Base-by-base conservation (phyloP, 495 filamentous ascomycete genomes). In the Acidiella bohemica region DNA sequence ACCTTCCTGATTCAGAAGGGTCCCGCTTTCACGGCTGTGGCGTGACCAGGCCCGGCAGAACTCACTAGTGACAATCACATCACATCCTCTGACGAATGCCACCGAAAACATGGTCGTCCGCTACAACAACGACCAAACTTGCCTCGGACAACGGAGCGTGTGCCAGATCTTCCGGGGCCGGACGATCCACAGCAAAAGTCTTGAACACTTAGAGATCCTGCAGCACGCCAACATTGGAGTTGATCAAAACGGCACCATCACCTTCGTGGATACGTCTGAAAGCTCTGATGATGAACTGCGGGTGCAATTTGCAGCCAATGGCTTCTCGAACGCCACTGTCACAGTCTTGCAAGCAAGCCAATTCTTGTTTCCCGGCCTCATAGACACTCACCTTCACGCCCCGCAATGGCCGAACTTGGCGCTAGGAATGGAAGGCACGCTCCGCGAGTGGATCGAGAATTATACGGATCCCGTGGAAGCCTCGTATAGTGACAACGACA, bases 201-300 rank as follows among this genome's bases (percentile, higher is more conserved):
- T 75, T 17, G 54, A 58, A 19, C 59, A 73, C 41, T 61, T 80
- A 19, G 66, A 76, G 62, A 67, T 57, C 49, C 72, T 13, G 61
- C 59, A 74, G 35, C 56, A 71, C 33, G 67, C 73, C 2, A 75
- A 71, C 0, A 57, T 88, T 7, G 76, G 66, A 50, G 84, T 88
- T 3, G 68, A 77, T 33, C 55, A 57, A 12, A 56, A 66, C 2
- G 84, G 84, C 35, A 69, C 59, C 10, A 88, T 92, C 41, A 62
- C 65, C 24, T 71, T 67, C 36, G 50, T 75, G 5, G 67, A 75
- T 11, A 2, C 26, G 17, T 14, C 22, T 7, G 13, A 14, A n/a
- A 10, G 8, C 16, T 11, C 39, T 8, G 2, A 11, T 9, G 39
- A 41, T 3, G 25, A 31, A 13, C 14, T 41, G 2, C 11, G 16